Conservation (phyloP, 2,329 filamentous ascomycete genomes). For the Venturia pyrina region DNA sequence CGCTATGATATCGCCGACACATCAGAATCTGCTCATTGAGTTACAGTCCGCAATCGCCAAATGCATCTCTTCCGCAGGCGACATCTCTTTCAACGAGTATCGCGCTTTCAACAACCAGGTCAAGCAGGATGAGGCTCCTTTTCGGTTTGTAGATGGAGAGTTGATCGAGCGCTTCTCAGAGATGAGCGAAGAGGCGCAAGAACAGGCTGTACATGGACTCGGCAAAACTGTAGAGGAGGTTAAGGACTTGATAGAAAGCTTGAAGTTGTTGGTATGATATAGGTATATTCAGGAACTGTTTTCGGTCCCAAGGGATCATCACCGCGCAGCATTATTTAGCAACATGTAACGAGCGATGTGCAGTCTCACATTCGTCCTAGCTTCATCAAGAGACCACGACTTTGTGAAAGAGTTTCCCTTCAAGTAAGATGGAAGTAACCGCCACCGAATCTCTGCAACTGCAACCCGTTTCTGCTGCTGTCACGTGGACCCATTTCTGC, state of each 20-base stretch:
- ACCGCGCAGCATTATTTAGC: too few relatives aligned
- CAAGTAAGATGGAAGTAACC: too few relatives aligned
- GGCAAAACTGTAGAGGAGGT: slow-evolving; percentile 45
- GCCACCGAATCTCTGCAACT: too few relatives aligned
- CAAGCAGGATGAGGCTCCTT: slow-evolving; percentile 63
- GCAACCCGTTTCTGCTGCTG: too few relatives aligned
- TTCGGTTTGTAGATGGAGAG: slow-evolving; percentile 85
- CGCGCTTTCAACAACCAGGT: slow-evolving; percentile 71
- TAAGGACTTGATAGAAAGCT: slow-evolving; percentile 50
- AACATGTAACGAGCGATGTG: too few relatives aligned
- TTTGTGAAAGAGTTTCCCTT: too few relatives aligned
- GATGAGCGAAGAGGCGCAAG: slow-evolving; percentile 48
- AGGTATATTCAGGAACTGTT: not conserved
- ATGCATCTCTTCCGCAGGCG: slow-evolving; percentile 57
- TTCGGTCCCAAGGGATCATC: too few relatives aligned
- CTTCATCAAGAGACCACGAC: too few relatives aligned
- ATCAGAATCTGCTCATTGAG: slow-evolving; percentile 71
- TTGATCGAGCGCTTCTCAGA: slow-evolving; percentile 79
- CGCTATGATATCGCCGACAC: slow-evolving; percentile 60
- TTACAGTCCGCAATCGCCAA: slow-evolving; percentile 65
- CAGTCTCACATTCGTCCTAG: too few relatives aligned
- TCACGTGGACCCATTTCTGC: too few relatives aligned
- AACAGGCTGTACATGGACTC: slow-evolving; percentile 41
- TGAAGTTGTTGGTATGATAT: slow-evolving; percentile 42
- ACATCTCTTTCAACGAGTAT: slow-evolving; percentile 67